Evolutionary conservation across 1,284 basidiomycete genomes (phyloP).

Genomic region (Apiotrichum akiyoshidainum): DNA sequence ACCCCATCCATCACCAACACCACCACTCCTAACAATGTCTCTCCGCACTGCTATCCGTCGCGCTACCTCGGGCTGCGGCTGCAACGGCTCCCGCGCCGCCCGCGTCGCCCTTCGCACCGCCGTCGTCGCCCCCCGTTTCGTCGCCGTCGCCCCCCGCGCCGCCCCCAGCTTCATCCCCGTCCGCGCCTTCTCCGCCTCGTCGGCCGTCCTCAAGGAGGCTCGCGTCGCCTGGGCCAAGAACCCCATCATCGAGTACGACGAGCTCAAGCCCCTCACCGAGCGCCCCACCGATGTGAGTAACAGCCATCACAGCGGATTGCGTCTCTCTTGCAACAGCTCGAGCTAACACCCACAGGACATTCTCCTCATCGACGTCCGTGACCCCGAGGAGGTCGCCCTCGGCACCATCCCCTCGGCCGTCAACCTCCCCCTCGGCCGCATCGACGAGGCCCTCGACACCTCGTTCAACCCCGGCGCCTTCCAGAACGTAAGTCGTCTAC

Average conservation of each 20-base stretch:
- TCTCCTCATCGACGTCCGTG: conserved; percentile 89
- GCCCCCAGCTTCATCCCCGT: background rate
- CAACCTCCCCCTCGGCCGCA: conserved; percentile 80
- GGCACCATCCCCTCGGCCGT: conserved; percentile 95
- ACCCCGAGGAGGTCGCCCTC: conserved; percentile 86
- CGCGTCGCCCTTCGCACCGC: background rate
- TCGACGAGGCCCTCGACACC: conserved; percentile 65
- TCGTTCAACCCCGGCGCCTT: conserved; percentile 60
- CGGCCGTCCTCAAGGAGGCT: conserved; percentile 6
- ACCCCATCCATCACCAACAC: too few species aligned
- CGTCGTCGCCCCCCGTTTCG: background rate
- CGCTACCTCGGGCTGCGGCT: conserved; percentile 6
- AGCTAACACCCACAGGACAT: conserved; percentile 58
- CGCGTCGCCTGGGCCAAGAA: conserved; percentile 35
- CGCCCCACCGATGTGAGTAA: conserved; percentile 73
- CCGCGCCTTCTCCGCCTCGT: conserved; percentile 7
- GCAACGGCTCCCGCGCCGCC: conserved; percentile 2
- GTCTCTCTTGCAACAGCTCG: background rate
- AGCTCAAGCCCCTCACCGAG: conserved; percentile 76
- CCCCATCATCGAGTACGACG: conserved; percentile 69
- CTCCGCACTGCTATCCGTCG: conserved; percentile 12
- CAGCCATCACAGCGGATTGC: too few species aligned
- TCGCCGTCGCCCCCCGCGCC: background rate
- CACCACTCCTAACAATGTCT: background rate
- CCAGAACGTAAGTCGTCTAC: conserved; percentile 50